Evolutionary conservation across 805 yeast species (phyloP), one percentile per base, ranked within the genome.

Genomic region (Komagataella ulmi): DNA sequence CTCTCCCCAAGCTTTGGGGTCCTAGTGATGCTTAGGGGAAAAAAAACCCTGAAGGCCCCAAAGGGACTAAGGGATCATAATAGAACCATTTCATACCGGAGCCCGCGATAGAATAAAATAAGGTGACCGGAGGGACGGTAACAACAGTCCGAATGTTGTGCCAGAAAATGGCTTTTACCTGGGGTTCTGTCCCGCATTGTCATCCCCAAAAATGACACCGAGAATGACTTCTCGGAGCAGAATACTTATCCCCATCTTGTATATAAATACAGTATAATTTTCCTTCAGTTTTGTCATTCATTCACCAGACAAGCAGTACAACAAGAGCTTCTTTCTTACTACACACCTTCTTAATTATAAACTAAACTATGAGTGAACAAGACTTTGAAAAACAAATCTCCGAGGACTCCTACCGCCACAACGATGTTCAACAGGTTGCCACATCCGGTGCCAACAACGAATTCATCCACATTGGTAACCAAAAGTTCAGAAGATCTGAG

Each of bases 401-500:
- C 40, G 40, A 30, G 40, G 40, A 30, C 40, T 30, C 40, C 40
- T 30, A 10, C 14, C 40, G 14, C 40, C 40, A 30, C 40, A 4
- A 10, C 40, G 40, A 30, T 8, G 40, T 30, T 8, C 40, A 30
- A 12, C 40, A 30, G 14, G 14, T 30, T 3, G 40, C 40, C 14
- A 30, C 40, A 4, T 30, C 40, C 8, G 40, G 40, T 30, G 14
- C 14, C 21, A 83, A 81, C 58, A 80, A 80, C 46, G 84, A 83
- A 48, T 81, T 79, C 61, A 72, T 88, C 52, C 79, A 72, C 55
- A 77, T 88, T 56, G 96, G 96, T 3, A 75, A 80, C 59, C 81
- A 83, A 55, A 81, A 77, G 63, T 88, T 83, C 55, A 71, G 79
- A 52, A 77, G 75, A 58, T 64, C 72, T 51, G 90, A 85, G 50